Conservation (phyloP, 257 asterid species). For the Scutellaria galericulata region DNA sequence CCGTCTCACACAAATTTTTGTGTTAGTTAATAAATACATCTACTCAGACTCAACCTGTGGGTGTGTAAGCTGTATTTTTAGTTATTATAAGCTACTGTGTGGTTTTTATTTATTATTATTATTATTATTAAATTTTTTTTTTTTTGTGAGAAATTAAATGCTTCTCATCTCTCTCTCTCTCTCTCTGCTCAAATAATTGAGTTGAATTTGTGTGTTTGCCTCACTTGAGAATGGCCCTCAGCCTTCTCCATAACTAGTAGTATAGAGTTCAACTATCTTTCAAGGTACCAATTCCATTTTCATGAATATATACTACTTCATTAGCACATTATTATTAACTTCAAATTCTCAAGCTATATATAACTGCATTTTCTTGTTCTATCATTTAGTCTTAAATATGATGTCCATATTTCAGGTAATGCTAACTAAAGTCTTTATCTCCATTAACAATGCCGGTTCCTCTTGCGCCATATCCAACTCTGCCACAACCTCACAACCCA, state of each 20-base stretch:
- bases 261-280: neutral
- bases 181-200: neutral
- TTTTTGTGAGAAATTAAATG: too few relatives aligned
- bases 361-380: neutral
- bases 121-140: too few relatives aligned
- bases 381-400: neutral
- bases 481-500: neutral
- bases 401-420: neutral
- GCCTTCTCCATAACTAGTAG: neutral
- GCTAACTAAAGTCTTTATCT: neutral
- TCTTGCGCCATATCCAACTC: neutral
- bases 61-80: too few relatives aligned
- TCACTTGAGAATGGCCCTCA: neutral
- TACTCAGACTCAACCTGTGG: too few relatives aligned
- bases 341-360: neutral
- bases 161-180: neutral
- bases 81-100: too few relatives aligned
- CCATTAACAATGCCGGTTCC: slow-evolving; percentile 10
- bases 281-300: neutral
- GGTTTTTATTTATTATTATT: too few relatives aligned
- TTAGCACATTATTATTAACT: neutral
- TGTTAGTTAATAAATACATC: too few relatives aligned
- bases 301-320: neutral
- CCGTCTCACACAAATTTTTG: too few relatives aligned
- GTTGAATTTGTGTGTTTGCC: neutral